Evolutionary conservation across 176 grass and related monocot genomes (phyloP), one percentile per base, ranked within the genome.

Genomic region (Chloris gayana): DNA sequence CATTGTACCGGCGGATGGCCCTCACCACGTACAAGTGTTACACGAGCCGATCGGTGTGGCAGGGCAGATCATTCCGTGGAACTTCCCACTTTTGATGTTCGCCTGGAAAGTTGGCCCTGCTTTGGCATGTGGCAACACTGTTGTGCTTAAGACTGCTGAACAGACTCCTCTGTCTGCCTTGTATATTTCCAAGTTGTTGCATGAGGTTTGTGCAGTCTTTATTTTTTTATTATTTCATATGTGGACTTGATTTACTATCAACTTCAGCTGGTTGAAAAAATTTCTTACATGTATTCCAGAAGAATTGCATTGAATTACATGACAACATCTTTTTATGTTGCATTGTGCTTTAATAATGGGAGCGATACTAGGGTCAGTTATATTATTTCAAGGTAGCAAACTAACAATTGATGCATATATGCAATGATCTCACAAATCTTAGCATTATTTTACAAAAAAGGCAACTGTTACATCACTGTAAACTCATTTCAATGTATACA

Each of bases 91-190:
- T 83, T 49, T 98, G 83, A 95, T 98, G 90, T 95, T 19, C 76
- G 86, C 84, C 34, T 98, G 96, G 96, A 98, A 98, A 85, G 86
- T 98, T 67, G 96, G 96, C 45, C 96, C 97, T 76, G 97, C 97
- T 73, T 79, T 99, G 82, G 97, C 93, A 3, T 95, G 90, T 31
- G 97, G 97, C 3, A 99, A 99, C 69, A 89, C 86, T 37, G 47
- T 99, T 34, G 97, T 99, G 44, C 84, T 99, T 15, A 99, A 99
- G 89, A 82, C 97, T 19, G 90, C 97, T 26, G 97, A 99, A 26
- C 97, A 95, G 69, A 99, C 97, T 85, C 97, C 97, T 80, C 80
- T 99, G 2, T 95, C 97, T 0, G 97, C 97, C 60, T 67, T 99
- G 6, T 93, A 83, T 73, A 64, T 66, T 18, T 22, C 92, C 59